These are phyloP conservation scores for Phytophthora tubulina DNA, from an alignment of 352 stramenopile species.

Conservation along the genomic window DNA sequence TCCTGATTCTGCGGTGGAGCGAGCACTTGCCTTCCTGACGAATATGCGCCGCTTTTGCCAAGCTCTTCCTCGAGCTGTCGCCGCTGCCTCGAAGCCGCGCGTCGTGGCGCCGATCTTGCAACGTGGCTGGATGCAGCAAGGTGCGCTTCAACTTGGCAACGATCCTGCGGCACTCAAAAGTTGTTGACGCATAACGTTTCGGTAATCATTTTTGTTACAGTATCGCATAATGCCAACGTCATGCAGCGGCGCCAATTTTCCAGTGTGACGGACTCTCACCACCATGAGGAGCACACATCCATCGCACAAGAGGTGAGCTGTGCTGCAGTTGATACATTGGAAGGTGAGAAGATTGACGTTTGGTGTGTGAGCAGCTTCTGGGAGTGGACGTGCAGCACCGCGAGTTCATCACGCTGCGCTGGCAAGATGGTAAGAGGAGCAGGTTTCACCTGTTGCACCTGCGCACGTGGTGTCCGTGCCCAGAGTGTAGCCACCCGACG, in stretches of 20 bases:
- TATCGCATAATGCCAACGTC: background rate
- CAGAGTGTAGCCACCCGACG: conserved; percentile 75
- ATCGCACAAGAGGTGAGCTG: conserved; percentile 39
- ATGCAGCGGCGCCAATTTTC: conserved; percentile 32
- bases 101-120: conserved; percentile 15
- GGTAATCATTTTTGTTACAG: conserved; percentile 13
- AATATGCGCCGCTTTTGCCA: conserved; percentile 36
- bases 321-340: background rate
- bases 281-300: conserved; percentile 24
- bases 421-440: conserved; percentile 74
- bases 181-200: conserved; percentile 19
- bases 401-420: conserved; percentile 83
- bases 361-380: conserved; percentile 47
- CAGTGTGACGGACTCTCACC: conserved; percentile 15
- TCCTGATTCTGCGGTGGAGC: conserved; percentile 33
- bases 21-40: conserved; percentile 5
- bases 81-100: conserved; percentile 18
- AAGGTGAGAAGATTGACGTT: conserved; percentile 5
- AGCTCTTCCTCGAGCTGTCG: conserved; percentile 32
- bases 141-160: conserved; percentile 23
- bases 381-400: conserved; percentile 76
- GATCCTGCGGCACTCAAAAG: background rate
- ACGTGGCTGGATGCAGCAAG: conserved; percentile 35
- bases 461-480: conserved; percentile 80
- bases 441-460: conserved; percentile 83